Base-by-base conservation (phyloP, 495 filamentous ascomycete species). In the Lophiostoma macrostomum region DNA sequence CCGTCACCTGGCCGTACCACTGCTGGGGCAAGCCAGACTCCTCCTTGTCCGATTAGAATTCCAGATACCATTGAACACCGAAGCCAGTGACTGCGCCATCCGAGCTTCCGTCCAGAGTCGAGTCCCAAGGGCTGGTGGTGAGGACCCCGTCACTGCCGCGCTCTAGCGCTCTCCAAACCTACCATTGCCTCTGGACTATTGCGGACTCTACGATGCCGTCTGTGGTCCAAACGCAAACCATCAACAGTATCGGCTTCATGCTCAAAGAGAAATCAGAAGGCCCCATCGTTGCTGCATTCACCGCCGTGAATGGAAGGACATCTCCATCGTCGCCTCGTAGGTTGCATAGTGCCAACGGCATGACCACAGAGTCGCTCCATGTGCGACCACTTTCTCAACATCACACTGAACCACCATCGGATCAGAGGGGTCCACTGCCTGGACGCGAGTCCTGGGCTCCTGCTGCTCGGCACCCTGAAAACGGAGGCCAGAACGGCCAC, bases 231-330 rank as follows among this genome's bases (percentile, higher is more conserved):
- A 30, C 32, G 35, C 48, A 40, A 37, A 40, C 50, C n/a, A 53
- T 43, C 32, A 61, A 56, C 50, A 56, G 39, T 35, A 42, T 54
- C 24, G 40, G 50, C 32, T 61, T 53, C 46, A 35, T 57, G 43
- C 50, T 61, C 18, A 58, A 64, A 44, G 53, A 60, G 10, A 47
- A 39, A 32, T n/a, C 50, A 13, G 55, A 45, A 39, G 56, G 60
- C 41, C 52, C 54, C 23, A 19, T 53, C 24, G 27, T 31, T 18
- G 49, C 63, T 28, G 58, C 48, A 29, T 65, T 65, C 51, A 65
- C 63, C 12, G 53, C 63, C 31, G 63, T 65, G 27, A 65, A 65
- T 45, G 59, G 63, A 12, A 47, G 54, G 43, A 36, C 42, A 5
- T 65, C 58, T 14, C 54, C 58, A 34, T 42, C 58, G 10, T 54